phyloP scores from a whole-genome alignment of 768 basidiomycete species.

The Tulasnella sp. region DNA sequence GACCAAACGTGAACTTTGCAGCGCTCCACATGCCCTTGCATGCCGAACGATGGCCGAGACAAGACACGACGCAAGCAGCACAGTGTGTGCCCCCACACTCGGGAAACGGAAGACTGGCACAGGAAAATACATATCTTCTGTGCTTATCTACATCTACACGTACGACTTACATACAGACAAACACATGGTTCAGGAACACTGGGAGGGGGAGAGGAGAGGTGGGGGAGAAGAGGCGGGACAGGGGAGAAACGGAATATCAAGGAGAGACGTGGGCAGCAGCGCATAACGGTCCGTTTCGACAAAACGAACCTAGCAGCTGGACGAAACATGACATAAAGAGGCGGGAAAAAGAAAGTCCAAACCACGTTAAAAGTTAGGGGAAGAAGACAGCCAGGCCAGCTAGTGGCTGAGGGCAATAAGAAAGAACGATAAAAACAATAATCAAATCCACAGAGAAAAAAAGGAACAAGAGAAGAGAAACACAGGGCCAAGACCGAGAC shows the following conservation, averaged over 20 bases:
- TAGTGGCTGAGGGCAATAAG: conserved; percentile 21
- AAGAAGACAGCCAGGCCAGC: conserved; percentile 13
- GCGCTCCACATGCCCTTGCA: neutral
- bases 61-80: neutral
- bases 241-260: neutral
- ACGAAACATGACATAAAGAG: neutral
- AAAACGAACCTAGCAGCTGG: neutral
- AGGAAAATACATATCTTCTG: conserved; percentile 5
- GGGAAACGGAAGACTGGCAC: neutral
- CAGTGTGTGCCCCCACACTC: neutral
- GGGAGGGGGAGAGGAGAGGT: neutral
- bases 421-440: conserved; percentile 20
- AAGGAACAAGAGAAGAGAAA: neutral
- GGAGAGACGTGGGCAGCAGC: neutral
- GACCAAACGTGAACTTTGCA: conserved; percentile 13
- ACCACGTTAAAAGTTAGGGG: neutral
- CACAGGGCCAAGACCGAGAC: conserved; percentile 1
- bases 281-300: neutral
- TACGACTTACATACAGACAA: neutral
- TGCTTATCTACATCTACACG: conserved; percentile 19
- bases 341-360: neutral
- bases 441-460: conserved; percentile 16
- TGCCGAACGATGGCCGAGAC: conserved; percentile 1
- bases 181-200: neutral
- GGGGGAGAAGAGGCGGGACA: neutral